phyloP scores from a whole-genome alignment of 1,139 yeast species.

The Zygosaccharomyces pseudobailii region DNA sequence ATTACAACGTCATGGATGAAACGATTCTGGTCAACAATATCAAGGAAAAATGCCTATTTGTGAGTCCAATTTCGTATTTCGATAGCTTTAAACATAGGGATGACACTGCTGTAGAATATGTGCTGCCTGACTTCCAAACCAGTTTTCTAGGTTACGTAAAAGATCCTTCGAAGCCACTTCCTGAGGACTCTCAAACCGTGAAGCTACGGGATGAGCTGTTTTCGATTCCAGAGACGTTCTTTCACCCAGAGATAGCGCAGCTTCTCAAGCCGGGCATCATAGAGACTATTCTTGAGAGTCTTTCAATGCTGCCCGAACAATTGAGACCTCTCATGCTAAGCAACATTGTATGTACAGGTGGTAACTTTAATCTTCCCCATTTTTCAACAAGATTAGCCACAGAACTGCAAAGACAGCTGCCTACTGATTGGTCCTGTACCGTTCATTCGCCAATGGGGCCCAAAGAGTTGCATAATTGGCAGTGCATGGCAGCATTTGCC shows the following conservation, averaged over 20 bases:
- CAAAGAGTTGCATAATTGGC: conserved; percentile 49
- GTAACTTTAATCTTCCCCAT: conserved; percentile 68
- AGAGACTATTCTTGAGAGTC: conserved; percentile 68
- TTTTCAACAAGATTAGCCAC: conserved; percentile 54
- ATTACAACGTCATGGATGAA: conserved; percentile 92
- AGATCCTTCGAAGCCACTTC: conserved; percentile 36
- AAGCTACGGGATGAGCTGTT: conserved; percentile 78
- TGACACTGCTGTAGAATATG: conserved; percentile 53
- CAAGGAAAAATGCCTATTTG: conserved; percentile 75
- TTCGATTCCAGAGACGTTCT: conserved; percentile 78
- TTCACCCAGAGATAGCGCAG: conserved; percentile 82
- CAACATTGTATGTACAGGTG: conserved; percentile 80
- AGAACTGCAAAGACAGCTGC: conserved; percentile 63
- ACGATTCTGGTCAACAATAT: conserved; percentile 78
- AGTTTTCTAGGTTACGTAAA: conserved; percentile 63
- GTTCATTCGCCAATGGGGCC: conserved; percentile 42
- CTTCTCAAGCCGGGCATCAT: conserved; percentile 66
- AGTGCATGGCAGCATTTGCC: conserved; percentile 52
- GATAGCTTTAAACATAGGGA: conserved; percentile 46
- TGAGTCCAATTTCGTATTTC: conserved; percentile 59
- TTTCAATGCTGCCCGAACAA: conserved; percentile 68
- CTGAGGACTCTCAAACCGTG: conserved; percentile 59
- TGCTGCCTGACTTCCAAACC: conserved; percentile 82
- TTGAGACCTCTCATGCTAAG: conserved; percentile 73
- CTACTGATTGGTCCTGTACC: conserved; percentile 60